phyloP scores from a whole-genome alignment of 2,329 filamentous ascomycete genomes.

The Chaetomium globosum region DNA sequence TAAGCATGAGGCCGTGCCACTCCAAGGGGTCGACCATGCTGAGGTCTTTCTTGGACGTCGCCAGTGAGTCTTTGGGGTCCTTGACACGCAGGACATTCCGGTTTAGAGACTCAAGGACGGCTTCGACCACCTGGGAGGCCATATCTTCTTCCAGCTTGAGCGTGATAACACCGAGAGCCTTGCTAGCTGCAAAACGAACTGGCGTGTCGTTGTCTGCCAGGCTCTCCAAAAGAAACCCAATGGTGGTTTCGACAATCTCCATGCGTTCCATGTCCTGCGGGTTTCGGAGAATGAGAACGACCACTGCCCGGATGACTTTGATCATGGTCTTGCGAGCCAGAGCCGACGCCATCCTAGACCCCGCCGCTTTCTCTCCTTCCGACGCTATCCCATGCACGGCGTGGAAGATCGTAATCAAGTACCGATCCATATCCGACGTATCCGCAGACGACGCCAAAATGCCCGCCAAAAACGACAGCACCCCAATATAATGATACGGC shows the following conservation, averaged over 20 bases:
- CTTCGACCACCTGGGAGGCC: constrained; percentile 84
- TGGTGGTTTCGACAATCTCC: constrained; percentile 73
- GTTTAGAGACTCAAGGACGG: constrained; percentile 71
- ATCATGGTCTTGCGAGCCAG: constrained; percentile 79
- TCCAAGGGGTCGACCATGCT: constrained; percentile 76
- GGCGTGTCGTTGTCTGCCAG: constrained; percentile 88
- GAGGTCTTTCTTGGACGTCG: constrained; percentile 58
- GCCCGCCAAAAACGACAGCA: constrained; percentile 77
- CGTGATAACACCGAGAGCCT: constrained; percentile 85
- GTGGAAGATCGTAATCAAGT: constrained; percentile 67
- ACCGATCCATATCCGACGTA: constrained; percentile 70
- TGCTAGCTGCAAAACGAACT: constrained; percentile 87
- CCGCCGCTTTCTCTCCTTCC: constrained; percentile 53
- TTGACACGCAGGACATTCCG: constrained; percentile 59
- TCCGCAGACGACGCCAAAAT: constrained; percentile 70
- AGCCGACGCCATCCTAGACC: constrained; percentile 68
- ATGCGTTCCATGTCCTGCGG: constrained; percentile 48
- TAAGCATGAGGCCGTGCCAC: constrained; percentile 92
- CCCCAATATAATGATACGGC: constrained; percentile 76
- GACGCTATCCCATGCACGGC: constrained; percentile 59
- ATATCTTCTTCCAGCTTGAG: constrained; percentile 77
- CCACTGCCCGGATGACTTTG: constrained; percentile 78
- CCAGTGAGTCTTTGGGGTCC: constrained; percentile 42
- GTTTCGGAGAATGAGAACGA: constrained; percentile 65
- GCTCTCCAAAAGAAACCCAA: constrained; percentile 77